Conservation (phyloP, 2,329 filamentous ascomycete genomes). For the Exophiala sideris region DNA sequence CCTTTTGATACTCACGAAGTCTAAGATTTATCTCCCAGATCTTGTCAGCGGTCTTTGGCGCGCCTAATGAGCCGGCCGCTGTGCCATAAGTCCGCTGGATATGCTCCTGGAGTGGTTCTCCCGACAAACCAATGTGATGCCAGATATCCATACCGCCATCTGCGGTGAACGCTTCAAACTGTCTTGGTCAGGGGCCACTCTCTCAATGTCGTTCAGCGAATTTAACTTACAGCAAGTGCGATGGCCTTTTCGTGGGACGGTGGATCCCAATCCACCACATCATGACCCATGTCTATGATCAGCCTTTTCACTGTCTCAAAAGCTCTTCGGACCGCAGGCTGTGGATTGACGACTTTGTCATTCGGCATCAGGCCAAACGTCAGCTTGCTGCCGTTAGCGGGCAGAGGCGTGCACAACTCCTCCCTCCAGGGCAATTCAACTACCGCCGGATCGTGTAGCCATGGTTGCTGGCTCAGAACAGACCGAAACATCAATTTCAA, state of each 20-base stretch:
- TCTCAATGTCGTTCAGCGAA: background rate
- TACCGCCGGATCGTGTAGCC: slow-evolving; percentile 47
- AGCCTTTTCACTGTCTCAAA: slow-evolving; percentile 2
- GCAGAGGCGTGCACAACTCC: slow-evolving; percentile 1
- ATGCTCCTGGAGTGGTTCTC: slow-evolving; percentile 30
- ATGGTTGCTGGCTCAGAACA: slow-evolving; percentile 40
- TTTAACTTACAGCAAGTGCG: slow-evolving; percentile 1
- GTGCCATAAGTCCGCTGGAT: background rate
- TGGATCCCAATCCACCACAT: slow-evolving; percentile 7
- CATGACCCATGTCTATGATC: slow-evolving; percentile 43
- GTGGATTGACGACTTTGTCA: slow-evolving; percentile 46
- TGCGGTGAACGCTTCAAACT: slow-evolving; percentile 28
- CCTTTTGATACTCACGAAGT: slow-evolving; percentile 5
- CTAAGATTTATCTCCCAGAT: slow-evolving; percentile 5
- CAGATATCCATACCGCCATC: slow-evolving; percentile 53
- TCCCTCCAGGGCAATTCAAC: slow-evolving; percentile 47
- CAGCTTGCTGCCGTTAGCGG: slow-evolving; percentile 33
- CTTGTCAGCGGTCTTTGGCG: slow-evolving; percentile 3
- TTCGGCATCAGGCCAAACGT: slow-evolving; percentile 49
- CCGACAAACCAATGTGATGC: slow-evolving; percentile 51
- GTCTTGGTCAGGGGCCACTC: background rate
- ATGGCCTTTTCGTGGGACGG: background rate
- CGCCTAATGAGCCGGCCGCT: background rate
- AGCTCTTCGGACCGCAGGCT: slow-evolving; percentile 53
- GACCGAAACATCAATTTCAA: slow-evolving; percentile 29